These are phyloP conservation scores for Suhomyces kilbournensis DNA, from an alignment of 805 yeast species.

Conservation along the genomic window DNA sequence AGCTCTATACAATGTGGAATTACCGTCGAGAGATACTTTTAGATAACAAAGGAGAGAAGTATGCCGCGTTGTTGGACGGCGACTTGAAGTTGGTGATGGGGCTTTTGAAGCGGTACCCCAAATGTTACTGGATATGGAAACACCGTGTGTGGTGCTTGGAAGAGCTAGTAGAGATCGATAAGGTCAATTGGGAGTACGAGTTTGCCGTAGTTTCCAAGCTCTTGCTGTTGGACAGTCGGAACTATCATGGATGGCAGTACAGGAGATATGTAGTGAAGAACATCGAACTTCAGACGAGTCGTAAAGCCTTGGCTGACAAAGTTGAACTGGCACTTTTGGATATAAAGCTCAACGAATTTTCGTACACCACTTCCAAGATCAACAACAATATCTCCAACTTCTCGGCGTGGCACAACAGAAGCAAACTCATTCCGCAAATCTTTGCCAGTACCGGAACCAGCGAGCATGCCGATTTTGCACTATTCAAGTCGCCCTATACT, in stretches of 20 bases:
- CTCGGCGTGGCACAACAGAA: slow-evolving; percentile 93
- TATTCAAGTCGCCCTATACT: slow-evolving; percentile 27
- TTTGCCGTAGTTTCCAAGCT: slow-evolving; percentile 65
- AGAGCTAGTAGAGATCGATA: slow-evolving; percentile 41
- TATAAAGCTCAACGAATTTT: slow-evolving; percentile 54
- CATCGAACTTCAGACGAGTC: slow-evolving; percentile 22
- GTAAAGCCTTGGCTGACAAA: neutral
- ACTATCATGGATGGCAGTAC: slow-evolving; percentile 96
- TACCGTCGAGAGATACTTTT: slow-evolving; percentile 70
- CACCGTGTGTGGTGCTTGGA: slow-evolving; percentile 80
- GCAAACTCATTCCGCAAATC: slow-evolving; percentile 60
- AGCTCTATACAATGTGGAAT: slow-evolving; percentile 88
- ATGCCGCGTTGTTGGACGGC: slow-evolving; percentile 35
- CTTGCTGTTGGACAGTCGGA: slow-evolving; percentile 71
- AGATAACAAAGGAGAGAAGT: slow-evolving; percentile 10
- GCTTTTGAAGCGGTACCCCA: slow-evolving; percentile 67
- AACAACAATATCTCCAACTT: slow-evolving; percentile 85
- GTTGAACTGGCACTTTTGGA: slow-evolving; percentile 15
- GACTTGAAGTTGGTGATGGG: slow-evolving; percentile 64
- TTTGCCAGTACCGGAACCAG: slow-evolving; percentile 18
- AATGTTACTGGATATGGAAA: slow-evolving; percentile 96
- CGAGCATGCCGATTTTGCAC: neutral
- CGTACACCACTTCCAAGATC: slow-evolving; percentile 74
- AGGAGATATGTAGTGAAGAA: slow-evolving; percentile 64
- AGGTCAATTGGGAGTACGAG: slow-evolving; percentile 69